phyloP scores from a whole-genome alignment of 306 rosid species.

The Corylus americana region DNA sequence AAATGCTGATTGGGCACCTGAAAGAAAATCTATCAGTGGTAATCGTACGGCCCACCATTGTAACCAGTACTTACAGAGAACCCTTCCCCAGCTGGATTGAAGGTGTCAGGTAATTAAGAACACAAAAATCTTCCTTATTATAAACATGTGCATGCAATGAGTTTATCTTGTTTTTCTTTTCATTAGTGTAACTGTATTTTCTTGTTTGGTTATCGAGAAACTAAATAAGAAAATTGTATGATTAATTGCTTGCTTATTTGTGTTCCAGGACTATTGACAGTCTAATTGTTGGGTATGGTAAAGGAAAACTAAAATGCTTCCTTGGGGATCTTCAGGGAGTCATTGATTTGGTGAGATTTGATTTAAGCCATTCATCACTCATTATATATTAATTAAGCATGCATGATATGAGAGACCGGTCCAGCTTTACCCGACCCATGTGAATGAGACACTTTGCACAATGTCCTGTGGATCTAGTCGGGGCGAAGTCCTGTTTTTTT shows the following conservation, averaged over 20 bases:
- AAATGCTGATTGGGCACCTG: slow-evolving; percentile 55
- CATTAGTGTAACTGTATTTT: not conserved
- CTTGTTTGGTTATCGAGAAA: slow-evolving; percentile 18
- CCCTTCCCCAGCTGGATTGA: slow-evolving; percentile 88
- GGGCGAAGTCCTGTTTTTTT: no score
- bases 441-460: no score
- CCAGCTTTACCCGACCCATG: no score
- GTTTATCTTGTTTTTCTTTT: no score
- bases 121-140: no score
- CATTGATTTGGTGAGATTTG: slow-evolving; percentile 64
- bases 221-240: not conserved
- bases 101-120: slow-evolving; percentile 57
- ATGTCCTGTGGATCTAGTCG: no score
- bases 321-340: slow-evolving; percentile 44
- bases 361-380: not conserved
- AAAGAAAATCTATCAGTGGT: slow-evolving; percentile 45
- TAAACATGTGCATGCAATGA: no score
- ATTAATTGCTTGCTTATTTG: not conserved
- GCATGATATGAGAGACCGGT: no score
- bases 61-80: slow-evolving; percentile 76
- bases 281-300: slow-evolving; percentile 64
- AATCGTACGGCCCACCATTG: slow-evolving; percentile 66
- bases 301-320: slow-evolving; percentile 70
- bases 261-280: slow-evolving; percentile 75
- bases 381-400: not conserved